phyloP scores from a whole-genome alignment of 108 stramenopile genomes.

The Cyclostephanos invisitatus region DNA sequence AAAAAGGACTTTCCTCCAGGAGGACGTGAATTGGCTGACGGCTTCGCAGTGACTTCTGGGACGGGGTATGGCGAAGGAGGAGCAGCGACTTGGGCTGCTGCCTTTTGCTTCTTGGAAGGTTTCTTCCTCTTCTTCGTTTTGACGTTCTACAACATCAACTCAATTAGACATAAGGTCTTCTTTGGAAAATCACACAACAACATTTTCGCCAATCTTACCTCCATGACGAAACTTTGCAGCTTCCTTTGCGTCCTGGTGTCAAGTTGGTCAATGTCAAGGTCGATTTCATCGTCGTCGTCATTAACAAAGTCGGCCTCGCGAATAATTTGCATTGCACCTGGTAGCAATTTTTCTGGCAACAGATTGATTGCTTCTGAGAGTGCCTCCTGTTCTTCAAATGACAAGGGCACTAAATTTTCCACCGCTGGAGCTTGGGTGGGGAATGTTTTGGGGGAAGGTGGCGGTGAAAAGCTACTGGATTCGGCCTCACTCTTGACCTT shows the following conservation, averaged over 20 bases:
- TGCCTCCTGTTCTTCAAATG: constrained; percentile 76
- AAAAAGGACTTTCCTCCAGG: constrained; percentile 63
- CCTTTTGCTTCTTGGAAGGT: constrained; percentile 50
- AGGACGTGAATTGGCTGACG: constrained; percentile 25
- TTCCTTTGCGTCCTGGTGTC: constrained; percentile 77
- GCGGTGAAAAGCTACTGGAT: constrained; percentile 1
- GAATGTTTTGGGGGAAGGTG: constrained; percentile 11
- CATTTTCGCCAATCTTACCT: constrained; percentile 65
- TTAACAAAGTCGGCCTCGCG: constrained; percentile 72
- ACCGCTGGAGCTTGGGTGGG: constrained; percentile 43
- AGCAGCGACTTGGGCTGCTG: constrained; percentile 33
- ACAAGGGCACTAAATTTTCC: constrained; percentile 57
- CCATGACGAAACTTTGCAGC: constrained; percentile 71
- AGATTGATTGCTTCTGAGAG: constrained; percentile 82
- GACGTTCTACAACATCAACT: constrained; percentile 14
- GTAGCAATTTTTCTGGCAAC: constrained; percentile 57
- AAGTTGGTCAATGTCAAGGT: constrained; percentile 86
- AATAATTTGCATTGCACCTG: constrained; percentile 83
- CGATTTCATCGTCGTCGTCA: constrained; percentile 84
- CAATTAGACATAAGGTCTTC: constrained; percentile 41
- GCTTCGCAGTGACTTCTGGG: constrained; percentile 16
- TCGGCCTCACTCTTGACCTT: constrained; percentile 48
- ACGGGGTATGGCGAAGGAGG: constrained; percentile 36
- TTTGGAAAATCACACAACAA: constrained; percentile 5
- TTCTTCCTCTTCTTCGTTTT: constrained; percentile 49